phyloP scores from a whole-genome alignment of 768 basidiomycete genomes.

The Neoboletus brunneissimus region DNA sequence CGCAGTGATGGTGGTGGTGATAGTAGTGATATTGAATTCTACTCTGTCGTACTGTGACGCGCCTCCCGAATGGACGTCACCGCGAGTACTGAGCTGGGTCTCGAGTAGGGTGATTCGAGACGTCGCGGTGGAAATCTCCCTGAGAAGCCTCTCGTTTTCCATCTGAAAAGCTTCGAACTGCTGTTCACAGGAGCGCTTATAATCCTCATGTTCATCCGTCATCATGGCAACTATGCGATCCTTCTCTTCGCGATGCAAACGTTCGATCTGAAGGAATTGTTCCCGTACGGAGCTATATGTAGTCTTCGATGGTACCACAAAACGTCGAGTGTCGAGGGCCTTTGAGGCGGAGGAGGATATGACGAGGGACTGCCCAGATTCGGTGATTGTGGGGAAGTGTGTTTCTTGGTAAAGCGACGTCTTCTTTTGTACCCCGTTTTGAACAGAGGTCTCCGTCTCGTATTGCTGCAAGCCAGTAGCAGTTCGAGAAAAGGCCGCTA shows the following conservation, averaged over 20 bases:
- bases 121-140: background rate
- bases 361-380: too few relatives aligned
- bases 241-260: too few relatives aligned
- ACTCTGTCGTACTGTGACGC: background rate
- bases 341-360: background rate
- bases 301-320: background rate
- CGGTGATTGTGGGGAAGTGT: too few relatives aligned
- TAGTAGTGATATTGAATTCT: background rate
- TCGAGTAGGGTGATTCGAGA: background rate
- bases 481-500: background rate
- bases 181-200: background rate
- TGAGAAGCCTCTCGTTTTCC: background rate
- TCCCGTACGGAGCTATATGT: background rate
- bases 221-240: too few relatives aligned
- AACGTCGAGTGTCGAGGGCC: background rate
- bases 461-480: background rate
- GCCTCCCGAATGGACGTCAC: background rate
- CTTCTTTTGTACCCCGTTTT: too few relatives aligned
- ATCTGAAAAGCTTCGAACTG: background rate
- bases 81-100: background rate
- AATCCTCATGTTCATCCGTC: too few relatives aligned
- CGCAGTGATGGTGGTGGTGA: background rate
- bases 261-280: too few relatives aligned
- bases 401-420: too few relatives aligned
- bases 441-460: background rate